Evolutionary conservation across 768 basidiomycete genomes (phyloP), one percentile per base, ranked within the genome.

Genomic region (Macrolepiota fuliginosa): DNA sequence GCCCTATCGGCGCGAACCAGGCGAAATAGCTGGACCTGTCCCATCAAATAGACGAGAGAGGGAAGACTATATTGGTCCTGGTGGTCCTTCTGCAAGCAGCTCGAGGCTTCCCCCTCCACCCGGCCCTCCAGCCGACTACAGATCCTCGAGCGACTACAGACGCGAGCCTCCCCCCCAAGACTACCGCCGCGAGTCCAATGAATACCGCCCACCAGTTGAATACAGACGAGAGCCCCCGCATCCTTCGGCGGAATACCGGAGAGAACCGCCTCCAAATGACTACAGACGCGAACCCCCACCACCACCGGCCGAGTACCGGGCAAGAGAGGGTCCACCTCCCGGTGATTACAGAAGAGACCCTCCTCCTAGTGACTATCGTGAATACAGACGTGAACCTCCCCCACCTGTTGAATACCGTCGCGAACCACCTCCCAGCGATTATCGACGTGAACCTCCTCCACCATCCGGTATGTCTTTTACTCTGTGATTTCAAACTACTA

Each of bases 1-100:
- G 22, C 57, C 53, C 42, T 54, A 61, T 36, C 51, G 59, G 11
- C 59, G 59, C 40, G 59, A 61, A n/a, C 59, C 59, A 32, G 59
- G 59, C 17, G 59, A 61, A 54, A 54, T 61, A 17, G 10, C 52
- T 53, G 59, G 39, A 22, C 19, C 42, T 24, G 42, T 45, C 15
- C 40, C 52, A 12, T 39, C 59, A n/a, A 61, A 40, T 25, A 53
- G 59, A 17, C 27, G 59, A 53, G 59, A 61, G 15, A 61, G 59
- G 39, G 59, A 61, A 7, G 59, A 61, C 17, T 61, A 61, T 9
- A 24, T 54, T 19, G 52, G 40, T 35, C 42, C 52, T 35, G 12
- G 59, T 24, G 52, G 52, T 15, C 29, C 59, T 36, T 27, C 42
- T 17, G 51, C 40, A 22, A n/a, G 35, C 12, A 61, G 52, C 32